Evolutionary conservation across 1,284 basidiomycete genomes (phyloP).

Genomic region (Cutaneotrichosporon sp.): DNA sequence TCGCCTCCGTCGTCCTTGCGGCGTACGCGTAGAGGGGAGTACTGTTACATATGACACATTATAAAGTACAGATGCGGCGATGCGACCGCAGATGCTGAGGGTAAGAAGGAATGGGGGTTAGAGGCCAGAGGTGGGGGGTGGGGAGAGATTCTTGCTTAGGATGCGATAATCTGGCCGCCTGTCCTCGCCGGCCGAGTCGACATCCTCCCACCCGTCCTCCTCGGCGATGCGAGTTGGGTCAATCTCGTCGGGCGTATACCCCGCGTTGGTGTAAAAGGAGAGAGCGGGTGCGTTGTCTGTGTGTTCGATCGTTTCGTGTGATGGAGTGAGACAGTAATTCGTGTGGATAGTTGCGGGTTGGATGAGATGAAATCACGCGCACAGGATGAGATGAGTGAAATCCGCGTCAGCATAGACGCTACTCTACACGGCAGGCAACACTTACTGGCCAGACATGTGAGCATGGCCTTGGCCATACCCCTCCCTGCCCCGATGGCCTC

Average conservation of each 20-base stretch:
- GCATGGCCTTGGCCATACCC: constrained; percentile 43
- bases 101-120: no score
- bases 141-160: constrained; percentile 25
- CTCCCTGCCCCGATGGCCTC: constrained; percentile 32
- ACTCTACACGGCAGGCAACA: background rate
- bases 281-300: constrained; percentile 35
- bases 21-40: background rate
- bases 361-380: background rate
- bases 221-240: constrained; percentile 39
- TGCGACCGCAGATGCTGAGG: no score
- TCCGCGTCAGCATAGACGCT: background rate
- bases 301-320: no score
- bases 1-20: background rate
- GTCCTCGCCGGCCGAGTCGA: constrained; percentile 14
- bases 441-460: constrained; percentile 45
- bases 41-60: background rate
- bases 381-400: background rate
- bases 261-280: constrained; percentile 33
- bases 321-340: no score
- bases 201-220: constrained; percentile 24
- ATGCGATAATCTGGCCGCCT: constrained; percentile 27
- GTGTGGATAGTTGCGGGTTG: no score
- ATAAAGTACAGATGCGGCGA: background rate
- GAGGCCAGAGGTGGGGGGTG: no score
- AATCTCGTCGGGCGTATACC: constrained; percentile 43